Percentiles rank a stretch among this genome's conserved stretches.
These are phyloP conservation scores for Petasospora rhodanensis DNA, from an alignment of 1,139 yeast species.

Conservation along the genomic window DNA sequence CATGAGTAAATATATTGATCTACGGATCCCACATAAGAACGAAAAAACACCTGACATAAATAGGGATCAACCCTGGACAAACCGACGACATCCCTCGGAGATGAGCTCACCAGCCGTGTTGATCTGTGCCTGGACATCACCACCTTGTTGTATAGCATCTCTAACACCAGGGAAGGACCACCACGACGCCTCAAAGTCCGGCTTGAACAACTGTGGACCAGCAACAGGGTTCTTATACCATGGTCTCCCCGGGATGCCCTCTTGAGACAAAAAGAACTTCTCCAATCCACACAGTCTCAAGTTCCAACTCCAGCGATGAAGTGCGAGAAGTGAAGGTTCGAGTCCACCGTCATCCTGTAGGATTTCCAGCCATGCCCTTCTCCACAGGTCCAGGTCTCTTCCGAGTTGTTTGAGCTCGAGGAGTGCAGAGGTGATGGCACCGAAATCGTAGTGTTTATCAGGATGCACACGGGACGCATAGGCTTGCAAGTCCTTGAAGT, in stretches of 20 bases:
- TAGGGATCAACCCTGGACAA: conserved; percentile 13
- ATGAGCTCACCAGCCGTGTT: conserved; percentile 39
- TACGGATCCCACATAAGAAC: no score
- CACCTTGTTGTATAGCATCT: conserved; percentile 52
- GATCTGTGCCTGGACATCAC: conserved; percentile 54
- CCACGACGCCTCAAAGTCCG: conserved; percentile 44
- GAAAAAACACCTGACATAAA: no score
- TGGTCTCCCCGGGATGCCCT: conserved; percentile 49
- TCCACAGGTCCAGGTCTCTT: conserved; percentile 42
- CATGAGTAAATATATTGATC: no score
- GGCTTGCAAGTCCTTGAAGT: conserved; percentile 45
- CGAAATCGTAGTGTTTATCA: conserved; percentile 25
- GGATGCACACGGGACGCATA: conserved; percentile 31
- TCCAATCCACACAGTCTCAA: conserved; percentile 56
- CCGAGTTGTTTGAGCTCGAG: conserved; percentile 36
- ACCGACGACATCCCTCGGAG: conserved; percentile 27
- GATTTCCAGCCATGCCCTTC: conserved; percentile 48
- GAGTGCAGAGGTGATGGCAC: conserved; percentile 27
- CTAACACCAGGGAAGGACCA: conserved; percentile 74
- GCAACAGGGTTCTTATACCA: conserved; percentile 68
- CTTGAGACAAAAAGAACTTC: conserved; percentile 43
- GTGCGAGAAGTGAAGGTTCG: conserved; percentile 68
- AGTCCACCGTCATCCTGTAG: conserved; percentile 34
- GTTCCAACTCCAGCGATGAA: conserved; percentile 80
- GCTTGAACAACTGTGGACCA: conserved; percentile 67